phyloP scores from a whole-genome alignment of 352 stramenopile species.

The Pythium biforme region DNA sequence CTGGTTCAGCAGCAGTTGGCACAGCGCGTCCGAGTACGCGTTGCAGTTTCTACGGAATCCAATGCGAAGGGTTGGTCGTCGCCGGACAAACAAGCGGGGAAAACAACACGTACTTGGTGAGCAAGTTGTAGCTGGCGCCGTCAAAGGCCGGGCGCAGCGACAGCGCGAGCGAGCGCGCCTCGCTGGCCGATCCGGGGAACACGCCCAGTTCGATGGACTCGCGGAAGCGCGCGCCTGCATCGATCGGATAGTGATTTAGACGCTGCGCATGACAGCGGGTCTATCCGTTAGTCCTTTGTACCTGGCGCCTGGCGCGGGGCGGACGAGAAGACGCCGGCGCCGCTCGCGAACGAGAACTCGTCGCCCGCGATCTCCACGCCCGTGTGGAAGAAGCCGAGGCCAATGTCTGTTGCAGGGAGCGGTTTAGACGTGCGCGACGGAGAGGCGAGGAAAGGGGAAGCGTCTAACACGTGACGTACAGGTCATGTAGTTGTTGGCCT shows the following conservation, averaged over 20 bases:
- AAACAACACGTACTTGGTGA: slow-evolving; percentile 69
- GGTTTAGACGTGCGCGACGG: no score
- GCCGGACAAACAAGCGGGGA: no score
- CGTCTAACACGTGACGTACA: slow-evolving; percentile 43
- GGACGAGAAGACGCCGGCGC: slow-evolving; percentile 88
- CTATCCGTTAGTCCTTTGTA: no score
- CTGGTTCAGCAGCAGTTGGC: slow-evolving; percentile 74
- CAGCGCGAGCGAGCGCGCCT: slow-evolving; percentile 79
- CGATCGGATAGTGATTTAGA: neutral
- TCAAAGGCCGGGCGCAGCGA: slow-evolving; percentile 88
- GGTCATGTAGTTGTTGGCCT: slow-evolving; percentile 88
- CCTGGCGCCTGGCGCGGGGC: slow-evolving; percentile 59
- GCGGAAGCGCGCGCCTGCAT: slow-evolving; percentile 82
- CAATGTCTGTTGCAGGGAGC: slow-evolving; percentile 27
- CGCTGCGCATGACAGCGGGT: no score
- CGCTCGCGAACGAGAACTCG: slow-evolving; percentile 93
- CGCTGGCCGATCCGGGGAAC: slow-evolving; percentile 83
- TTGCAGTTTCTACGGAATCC: slow-evolving; percentile 95
- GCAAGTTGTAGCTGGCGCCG: slow-evolving; percentile 88
- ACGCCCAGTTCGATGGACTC: slow-evolving; percentile 87
- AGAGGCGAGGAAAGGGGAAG: neutral
- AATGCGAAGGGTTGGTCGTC: no score
- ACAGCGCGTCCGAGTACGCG: slow-evolving; percentile 89
- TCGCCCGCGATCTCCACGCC: slow-evolving; percentile 90
- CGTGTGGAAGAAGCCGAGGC: slow-evolving; percentile 92